Percentiles rank a stretch among this genome's conserved stretches.
Evolutionary conservation across 1,139 yeast species (phyloP).

Genomic region (Zygosaccharomyces sapae): DNA sequence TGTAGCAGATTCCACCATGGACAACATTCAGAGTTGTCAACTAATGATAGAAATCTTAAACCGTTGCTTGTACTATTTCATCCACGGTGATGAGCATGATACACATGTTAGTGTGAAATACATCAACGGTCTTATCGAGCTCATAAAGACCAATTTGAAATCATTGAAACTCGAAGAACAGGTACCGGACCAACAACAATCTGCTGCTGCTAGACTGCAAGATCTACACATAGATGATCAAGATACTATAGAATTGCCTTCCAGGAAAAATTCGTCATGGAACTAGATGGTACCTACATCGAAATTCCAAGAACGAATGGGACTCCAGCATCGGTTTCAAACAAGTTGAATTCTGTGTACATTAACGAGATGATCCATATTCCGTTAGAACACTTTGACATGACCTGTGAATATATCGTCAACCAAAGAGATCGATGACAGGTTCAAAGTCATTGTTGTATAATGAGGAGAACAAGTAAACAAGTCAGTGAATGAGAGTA

Average conservation of each 20-base stretch:
- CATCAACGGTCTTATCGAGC: slow-evolving; percentile 79
- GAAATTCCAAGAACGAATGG: slow-evolving; percentile 19
- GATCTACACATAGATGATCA: slow-evolving; percentile 15
- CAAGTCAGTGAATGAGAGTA: no score
- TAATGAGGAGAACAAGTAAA: background rate
- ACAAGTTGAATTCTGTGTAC: slow-evolving; percentile 17
- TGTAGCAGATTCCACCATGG: slow-evolving; percentile 88
- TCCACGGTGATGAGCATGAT: slow-evolving; percentile 72
- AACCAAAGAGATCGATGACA: slow-evolving; percentile 47
- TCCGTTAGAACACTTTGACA: slow-evolving; percentile 24
- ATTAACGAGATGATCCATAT: slow-evolving; percentile 23
- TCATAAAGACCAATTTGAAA: slow-evolving; percentile 71
- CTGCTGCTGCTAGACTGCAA: slow-evolving; percentile 4
- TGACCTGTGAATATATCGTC: slow-evolving; percentile 25
- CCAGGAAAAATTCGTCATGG: slow-evolving; percentile 19
- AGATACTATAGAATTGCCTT: slow-evolving; percentile 2
- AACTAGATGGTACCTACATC: slow-evolving; percentile 31
- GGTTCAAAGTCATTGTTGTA: slow-evolving; percentile 40
- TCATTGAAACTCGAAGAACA: slow-evolving; percentile 43
- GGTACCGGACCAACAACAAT: slow-evolving; percentile 6
- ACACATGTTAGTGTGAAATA: slow-evolving; percentile 69
- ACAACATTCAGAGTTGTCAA: slow-evolving; percentile 54
- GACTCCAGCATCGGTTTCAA: slow-evolving; percentile 16
- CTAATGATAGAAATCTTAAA: slow-evolving; percentile 85
- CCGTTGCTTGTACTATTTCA: slow-evolving; percentile 76